Evolutionary conservation across 2,329 filamentous ascomycete species (phyloP).

Genomic region (Orbilia brochopaga): DNA sequence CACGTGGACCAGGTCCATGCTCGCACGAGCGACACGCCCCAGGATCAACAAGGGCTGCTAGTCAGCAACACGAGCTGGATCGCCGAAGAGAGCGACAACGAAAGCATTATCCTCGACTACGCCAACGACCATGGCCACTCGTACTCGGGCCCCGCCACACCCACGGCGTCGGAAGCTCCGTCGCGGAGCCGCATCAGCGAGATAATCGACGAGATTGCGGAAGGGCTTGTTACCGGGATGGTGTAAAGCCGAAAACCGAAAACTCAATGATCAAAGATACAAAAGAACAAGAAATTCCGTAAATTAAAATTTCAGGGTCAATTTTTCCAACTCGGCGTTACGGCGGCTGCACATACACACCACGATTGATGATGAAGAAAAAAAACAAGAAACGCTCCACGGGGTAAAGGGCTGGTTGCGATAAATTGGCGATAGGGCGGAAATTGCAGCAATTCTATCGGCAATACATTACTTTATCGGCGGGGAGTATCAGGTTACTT

Average conservation of each 20-base stretch:
- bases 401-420: background rate
- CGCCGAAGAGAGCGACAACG: conserved; percentile 24
- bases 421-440: background rate
- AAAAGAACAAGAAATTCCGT: too few relatives aligned
- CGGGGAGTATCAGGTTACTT: background rate
- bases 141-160: conserved; percentile 25
- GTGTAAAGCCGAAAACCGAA: background rate
- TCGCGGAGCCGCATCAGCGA: conserved; percentile 25
- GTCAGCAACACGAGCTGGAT: conserved; percentile 27
- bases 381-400: conserved; percentile 1
- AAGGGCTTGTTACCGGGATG: conserved; percentile 15
- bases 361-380: background rate
- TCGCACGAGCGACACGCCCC: background rate
- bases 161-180: conserved; percentile 35
- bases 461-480: background rate
- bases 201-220: conserved; percentile 37
- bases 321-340: conserved; percentile 4
- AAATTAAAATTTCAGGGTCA: background rate
- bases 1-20: background rate
- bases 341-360: background rate
- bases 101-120: conserved; percentile 11
- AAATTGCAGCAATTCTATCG: conserved; percentile 6
- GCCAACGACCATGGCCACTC: conserved; percentile 9
- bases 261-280: too few relatives aligned
- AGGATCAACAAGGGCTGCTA: background rate